These are phyloP conservation scores for Pseudopithomyces chartarum DNA, from an alignment of 2,329 filamentous ascomycete genomes.

Conservation along the genomic window DNA sequence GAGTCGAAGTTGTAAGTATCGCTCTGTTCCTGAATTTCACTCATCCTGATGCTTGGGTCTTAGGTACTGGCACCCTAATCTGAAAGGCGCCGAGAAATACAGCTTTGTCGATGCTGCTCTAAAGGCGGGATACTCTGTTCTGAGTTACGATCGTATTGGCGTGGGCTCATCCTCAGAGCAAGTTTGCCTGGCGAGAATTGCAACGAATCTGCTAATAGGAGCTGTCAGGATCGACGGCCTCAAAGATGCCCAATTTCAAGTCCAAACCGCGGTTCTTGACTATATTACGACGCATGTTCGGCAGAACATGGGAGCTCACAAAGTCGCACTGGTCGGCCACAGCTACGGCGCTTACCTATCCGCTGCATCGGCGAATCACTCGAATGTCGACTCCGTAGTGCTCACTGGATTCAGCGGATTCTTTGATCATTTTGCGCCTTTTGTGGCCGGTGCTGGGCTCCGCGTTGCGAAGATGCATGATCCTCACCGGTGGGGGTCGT, in stretches of 20 bases:
- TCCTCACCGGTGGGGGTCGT: slow-evolving; percentile 5
- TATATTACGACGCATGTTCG: background rate
- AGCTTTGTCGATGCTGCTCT: slow-evolving; percentile 6
- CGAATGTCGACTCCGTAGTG: slow-evolving; percentile 4
- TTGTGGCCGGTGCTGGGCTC: background rate
- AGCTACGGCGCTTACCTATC: slow-evolving; percentile 11
- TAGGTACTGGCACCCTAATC: background rate
- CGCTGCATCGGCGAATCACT: slow-evolving; percentile 4
- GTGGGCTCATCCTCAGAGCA: slow-evolving; percentile 7
- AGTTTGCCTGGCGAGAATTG: background rate
- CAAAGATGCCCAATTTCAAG: slow-evolving; percentile 5
- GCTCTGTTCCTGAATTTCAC: too few species aligned
- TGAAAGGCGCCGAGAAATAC: background rate
- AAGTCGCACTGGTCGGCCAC: slow-evolving; percentile 7
- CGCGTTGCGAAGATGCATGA: slow-evolving; percentile 7
- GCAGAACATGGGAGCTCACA: background rate
- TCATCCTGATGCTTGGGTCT: background rate
- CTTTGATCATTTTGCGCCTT: slow-evolving; percentile 8
- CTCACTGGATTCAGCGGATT: slow-evolving; percentile 8
- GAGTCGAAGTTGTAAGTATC: background rate
- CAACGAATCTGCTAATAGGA: background rate
- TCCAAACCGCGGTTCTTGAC: slow-evolving; percentile 2
- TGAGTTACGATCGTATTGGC: slow-evolving; percentile 4
- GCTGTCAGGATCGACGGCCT: background rate
- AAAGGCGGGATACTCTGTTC: slow-evolving; percentile 5